These are phyloP conservation scores for Bullera alba DNA, from an alignment of 768 basidiomycete genomes.

Conservation along the genomic window DNA sequence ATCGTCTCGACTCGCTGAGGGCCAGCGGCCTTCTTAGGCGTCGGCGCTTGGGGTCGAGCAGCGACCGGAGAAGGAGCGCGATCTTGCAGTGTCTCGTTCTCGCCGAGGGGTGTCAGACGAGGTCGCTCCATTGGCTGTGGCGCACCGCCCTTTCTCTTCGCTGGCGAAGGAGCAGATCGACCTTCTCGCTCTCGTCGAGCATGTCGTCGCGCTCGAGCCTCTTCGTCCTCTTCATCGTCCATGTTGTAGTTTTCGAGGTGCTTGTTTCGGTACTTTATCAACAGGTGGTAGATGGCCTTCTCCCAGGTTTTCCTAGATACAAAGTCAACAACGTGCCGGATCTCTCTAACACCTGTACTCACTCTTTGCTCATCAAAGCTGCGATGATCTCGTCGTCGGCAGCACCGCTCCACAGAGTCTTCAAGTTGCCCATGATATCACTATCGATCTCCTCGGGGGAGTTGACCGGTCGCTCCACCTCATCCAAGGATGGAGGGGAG, in stretches of 20 bases:
- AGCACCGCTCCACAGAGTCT: constrained; percentile 82
- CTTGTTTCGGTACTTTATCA: constrained; percentile 73
- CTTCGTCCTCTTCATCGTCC: constrained; percentile 58
- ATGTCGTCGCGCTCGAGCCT: constrained; percentile 27
- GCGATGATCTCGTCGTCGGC: constrained; percentile 66
- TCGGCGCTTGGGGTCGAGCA: constrained; percentile 45
- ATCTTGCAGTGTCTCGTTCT: constrained; percentile 35
- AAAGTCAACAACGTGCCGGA: background rate
- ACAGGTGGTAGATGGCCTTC: constrained; percentile 86
- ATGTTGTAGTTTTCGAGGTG: constrained; percentile 63
- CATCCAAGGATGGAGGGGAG: constrained; percentile 57
- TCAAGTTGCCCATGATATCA: constrained; percentile 82
- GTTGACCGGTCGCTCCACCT: constrained; percentile 63
- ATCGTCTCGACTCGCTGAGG: constrained; percentile 16
- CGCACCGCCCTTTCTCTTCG: constrained; percentile 33
- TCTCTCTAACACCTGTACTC: constrained; percentile 14
- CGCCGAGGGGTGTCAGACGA: constrained; percentile 21
- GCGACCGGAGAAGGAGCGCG: constrained; percentile 14
- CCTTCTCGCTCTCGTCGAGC: constrained; percentile 6
- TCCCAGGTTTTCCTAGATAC: constrained; percentile 70
- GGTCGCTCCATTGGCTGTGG: constrained; percentile 12
- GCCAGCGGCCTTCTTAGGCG: constrained; percentile 46
- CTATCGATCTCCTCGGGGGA: constrained; percentile 65
- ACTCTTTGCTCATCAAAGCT: constrained; percentile 55
- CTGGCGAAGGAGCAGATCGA: constrained; percentile 7